phyloP scores from a whole-genome alignment of 495 filamentous ascomycete genomes.

The Lasiosphaeria hispida region DNA sequence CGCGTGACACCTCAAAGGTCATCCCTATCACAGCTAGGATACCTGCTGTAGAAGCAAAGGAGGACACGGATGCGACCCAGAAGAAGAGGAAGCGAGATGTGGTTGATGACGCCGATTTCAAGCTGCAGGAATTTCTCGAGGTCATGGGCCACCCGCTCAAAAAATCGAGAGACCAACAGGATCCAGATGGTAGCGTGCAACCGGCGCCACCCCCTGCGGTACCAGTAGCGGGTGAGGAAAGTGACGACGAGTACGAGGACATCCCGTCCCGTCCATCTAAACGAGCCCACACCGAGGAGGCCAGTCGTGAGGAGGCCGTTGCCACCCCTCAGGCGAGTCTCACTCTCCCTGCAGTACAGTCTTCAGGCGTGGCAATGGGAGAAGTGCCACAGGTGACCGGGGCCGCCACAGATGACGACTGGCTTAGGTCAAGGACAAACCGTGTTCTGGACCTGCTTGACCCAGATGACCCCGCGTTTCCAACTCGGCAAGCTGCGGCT shows the following conservation, averaged over 20 bases:
- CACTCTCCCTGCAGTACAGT: conserved; percentile 5
- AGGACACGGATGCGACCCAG: conserved; percentile 20
- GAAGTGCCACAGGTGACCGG: conserved; percentile 17
- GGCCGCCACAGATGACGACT: conserved; percentile 75
- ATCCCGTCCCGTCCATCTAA: conserved; percentile 41
- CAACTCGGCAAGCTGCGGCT: conserved; percentile 17
- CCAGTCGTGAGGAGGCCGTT: conserved; percentile 14
- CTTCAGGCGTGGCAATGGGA: conserved; percentile 13
- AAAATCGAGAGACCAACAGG: conserved; percentile 26
- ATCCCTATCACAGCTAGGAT: conserved; percentile 4
- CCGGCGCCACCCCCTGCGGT: conserved; percentile 37
- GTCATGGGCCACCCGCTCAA: conserved; percentile 59
- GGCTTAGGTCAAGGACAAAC: conserved; percentile 90
- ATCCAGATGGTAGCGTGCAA: conserved; percentile 12
- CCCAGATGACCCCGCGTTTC: conserved; percentile 42
- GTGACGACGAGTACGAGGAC: conserved; percentile 65
- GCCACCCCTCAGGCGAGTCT: conserved; percentile 5
- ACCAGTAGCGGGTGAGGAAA: conserved; percentile 49
- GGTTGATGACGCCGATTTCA: conserved; percentile 60
- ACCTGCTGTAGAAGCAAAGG: conserved; percentile 11
- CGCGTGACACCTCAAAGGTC: conserved; percentile 13
- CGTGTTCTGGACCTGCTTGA: conserved; percentile 81
- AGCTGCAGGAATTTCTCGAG: conserved; percentile 82
- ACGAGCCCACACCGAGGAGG: conserved; percentile 37
- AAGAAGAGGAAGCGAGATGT: conserved; percentile 55